Conservation (phyloP, 2,329 filamentous ascomycete species). For the Exophiala alcalophila region DNA sequence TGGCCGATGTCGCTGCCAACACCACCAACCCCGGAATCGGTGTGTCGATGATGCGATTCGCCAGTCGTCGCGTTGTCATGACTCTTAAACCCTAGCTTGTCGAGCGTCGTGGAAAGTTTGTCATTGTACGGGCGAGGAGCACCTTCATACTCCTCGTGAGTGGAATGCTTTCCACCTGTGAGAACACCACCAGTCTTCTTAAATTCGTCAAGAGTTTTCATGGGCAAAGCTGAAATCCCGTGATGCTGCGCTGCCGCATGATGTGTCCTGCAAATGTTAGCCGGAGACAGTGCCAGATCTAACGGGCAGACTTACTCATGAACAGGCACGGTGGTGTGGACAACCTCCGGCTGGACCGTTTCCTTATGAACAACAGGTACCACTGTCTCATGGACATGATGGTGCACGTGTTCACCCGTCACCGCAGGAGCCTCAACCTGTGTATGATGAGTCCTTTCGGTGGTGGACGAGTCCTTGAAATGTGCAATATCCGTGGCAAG, state of each 20-base stretch:
- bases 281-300: no score
- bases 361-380: constrained; percentile 71
- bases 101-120: constrained; percentile 18
- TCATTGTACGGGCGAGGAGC: constrained; percentile 36
- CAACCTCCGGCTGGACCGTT: constrained; percentile 56
- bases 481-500: constrained; percentile 54
- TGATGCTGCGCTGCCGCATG: constrained; percentile 66
- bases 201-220: constrained; percentile 65
- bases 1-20: constrained; percentile 8
- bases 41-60: constrained; percentile 3
- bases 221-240: constrained; percentile 60
- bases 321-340: constrained; percentile 69
- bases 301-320: constrained; percentile 53
- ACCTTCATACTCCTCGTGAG: constrained; percentile 54
- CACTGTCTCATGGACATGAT: constrained; percentile 63
- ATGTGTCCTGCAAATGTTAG: constrained; percentile 44
- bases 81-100: constrained; percentile 18
- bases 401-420: constrained; percentile 60
- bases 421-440: constrained; percentile 49
- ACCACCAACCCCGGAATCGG: constrained; percentile 18
- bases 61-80: neutral
- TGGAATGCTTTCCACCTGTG: constrained; percentile 37
- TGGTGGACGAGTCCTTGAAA: constrained; percentile 52
- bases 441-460: constrained; percentile 51
- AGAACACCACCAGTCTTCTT: constrained; percentile 55